phyloP scores from a whole-genome alignment of 805 yeast species.

The Kodamaea sagamina region DNA sequence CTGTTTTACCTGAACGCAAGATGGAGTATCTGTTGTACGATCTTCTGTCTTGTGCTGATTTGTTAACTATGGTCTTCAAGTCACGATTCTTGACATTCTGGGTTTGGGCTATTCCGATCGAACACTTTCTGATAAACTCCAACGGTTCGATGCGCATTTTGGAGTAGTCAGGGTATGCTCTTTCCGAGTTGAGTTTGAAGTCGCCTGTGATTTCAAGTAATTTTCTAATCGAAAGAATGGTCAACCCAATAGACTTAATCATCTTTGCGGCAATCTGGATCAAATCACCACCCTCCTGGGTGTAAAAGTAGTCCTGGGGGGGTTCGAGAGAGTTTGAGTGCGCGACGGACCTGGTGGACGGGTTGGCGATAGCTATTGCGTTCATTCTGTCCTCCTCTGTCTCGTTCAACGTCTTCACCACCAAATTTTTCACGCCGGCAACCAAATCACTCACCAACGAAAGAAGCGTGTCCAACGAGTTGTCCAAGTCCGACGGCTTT shows the following conservation, averaged over 20 bases:
- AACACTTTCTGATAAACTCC: constrained; percentile 60
- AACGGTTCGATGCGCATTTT: constrained; percentile 58
- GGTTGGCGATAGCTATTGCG: constrained; percentile 7
- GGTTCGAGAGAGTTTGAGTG: not conserved
- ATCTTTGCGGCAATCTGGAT: constrained; percentile 61
- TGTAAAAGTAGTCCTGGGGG: constrained; percentile 47
- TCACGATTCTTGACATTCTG: constrained; percentile 26
- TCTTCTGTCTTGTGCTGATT: constrained; percentile 6
- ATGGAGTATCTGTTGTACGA: constrained; percentile 49
- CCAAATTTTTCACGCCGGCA: constrained; percentile 61
- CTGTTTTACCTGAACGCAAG: constrained; percentile 52
- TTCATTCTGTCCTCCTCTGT: constrained; percentile 33
- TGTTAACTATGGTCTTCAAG: constrained; percentile 24
- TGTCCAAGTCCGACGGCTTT: constrained; percentile 46
- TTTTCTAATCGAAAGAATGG: constrained; percentile 52
- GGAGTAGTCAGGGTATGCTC: constrained; percentile 68
- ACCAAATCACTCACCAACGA: constrained; percentile 66
- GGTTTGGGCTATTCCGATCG: constrained; percentile 56
- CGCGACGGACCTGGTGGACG: not conserved
- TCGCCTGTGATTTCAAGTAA: constrained; percentile 64
- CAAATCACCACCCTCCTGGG: constrained; percentile 67
- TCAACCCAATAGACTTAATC: constrained; percentile 53
- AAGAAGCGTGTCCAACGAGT: constrained; percentile 56
- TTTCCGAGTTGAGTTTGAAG: constrained; percentile 56
- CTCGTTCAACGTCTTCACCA: constrained; percentile 53